Conservation (phyloP, 192 early-diverging fungal genomes). For the Phlyctochytrium bullatum region DNA sequence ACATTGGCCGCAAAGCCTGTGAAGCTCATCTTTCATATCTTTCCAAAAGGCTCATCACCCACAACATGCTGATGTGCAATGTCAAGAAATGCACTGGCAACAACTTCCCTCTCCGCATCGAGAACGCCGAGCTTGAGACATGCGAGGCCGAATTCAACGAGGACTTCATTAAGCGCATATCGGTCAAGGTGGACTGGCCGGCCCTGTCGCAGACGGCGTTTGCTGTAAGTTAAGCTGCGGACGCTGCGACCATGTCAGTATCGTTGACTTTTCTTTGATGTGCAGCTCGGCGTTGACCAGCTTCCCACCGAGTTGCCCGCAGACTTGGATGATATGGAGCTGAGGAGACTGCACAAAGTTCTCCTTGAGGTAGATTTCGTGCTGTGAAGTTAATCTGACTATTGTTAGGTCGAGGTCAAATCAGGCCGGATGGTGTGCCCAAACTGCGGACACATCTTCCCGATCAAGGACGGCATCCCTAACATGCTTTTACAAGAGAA, state of each 20-base stretch:
- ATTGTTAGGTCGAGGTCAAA: conserved; percentile 70
- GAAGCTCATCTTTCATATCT: background rate
- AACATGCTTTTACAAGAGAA: conserved; percentile 54
- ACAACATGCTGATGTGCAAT: conserved; percentile 99
- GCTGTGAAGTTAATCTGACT: background rate
- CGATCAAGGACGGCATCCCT: conserved; percentile 90
- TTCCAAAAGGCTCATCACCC: conserved; percentile 86
- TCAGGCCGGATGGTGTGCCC: conserved; percentile 90
- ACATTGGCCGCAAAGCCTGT: background rate
- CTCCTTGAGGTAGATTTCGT: conserved; percentile 69
- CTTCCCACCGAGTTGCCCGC: conserved; percentile 67
- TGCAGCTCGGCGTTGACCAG: conserved; percentile 65
- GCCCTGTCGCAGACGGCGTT: conserved; percentile 43
- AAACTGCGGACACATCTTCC: conserved; percentile 85
- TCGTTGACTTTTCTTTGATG: background rate
- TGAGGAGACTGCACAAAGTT: conserved; percentile 72
- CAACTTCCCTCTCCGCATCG: conserved; percentile 89
- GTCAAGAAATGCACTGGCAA: conserved; percentile 91
- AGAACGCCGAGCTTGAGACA: conserved; percentile 78
- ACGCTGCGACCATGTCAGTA: conserved; percentile 13
- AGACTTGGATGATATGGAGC: conserved; percentile 59
- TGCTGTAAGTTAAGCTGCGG: conserved; percentile 42
- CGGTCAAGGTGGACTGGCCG: conserved; percentile 79
- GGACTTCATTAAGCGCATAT: conserved; percentile 79
- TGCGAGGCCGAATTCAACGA: conserved; percentile 83